Base-by-base conservation (phyloP, 2,329 filamentous ascomycete genomes). In the Phialocephala subalpina region DNA sequence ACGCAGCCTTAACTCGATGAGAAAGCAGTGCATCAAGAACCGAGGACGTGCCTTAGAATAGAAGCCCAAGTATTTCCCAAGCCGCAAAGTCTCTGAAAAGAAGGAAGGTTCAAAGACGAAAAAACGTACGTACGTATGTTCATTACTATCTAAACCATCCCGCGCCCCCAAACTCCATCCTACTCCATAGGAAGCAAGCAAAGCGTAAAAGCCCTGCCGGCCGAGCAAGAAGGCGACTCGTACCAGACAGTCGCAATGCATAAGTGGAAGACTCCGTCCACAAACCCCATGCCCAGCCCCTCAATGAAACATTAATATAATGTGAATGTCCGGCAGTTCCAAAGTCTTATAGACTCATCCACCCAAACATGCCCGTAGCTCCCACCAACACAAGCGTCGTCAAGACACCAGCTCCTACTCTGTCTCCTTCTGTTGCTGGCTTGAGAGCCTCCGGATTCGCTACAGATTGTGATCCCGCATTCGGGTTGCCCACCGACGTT, bases 321-420 rank as follows among this genome's bases (percentile, higher is more conserved):
- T 25, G 27, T 53, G 49, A 52, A 52, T 5, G 6, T 33, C 14
- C 25, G 9, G 22, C 6, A 12, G n/a, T 53, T 25, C 20, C 3
- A 49, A 16, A 16, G 27, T 29, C 47, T 66, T 38, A 69, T 8
- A 69, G 38, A 45, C 73, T 76, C 77, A 80, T 79, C 74, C 76
- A 78, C 1, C 71, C 72, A 72, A 78, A 79, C 66, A 77, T 75
- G 9, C 72, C 74, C 4, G 70, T 72, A 8, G 74, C 70, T n/a
- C 70, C 65, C 0, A 75, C 59, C 2, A 77, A 56, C 22, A 75
- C 20, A 20, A 80, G 14, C 1, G 79, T 77, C 20, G 82, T 83
- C 47, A 82, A 18, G 40, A 82, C 78, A 14, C 78, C 78, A 11
- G 81, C 81, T 0, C 81, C 81, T 0, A 77, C 80, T 60, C 73